Conservation (phyloP, 208 protist species). For the Trypanosoma brucei region DNA sequence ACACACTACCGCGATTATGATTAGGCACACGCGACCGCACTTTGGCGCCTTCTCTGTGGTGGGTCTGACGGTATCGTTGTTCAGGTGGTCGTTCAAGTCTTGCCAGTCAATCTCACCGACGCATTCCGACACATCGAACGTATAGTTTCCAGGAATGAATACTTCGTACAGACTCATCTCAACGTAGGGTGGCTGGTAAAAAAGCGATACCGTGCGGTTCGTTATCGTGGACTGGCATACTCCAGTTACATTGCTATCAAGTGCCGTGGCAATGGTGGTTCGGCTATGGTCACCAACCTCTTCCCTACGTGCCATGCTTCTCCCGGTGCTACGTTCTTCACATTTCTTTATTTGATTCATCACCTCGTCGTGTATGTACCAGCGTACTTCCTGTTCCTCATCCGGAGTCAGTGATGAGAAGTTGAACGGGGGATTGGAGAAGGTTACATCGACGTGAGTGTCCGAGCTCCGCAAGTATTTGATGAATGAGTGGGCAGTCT, state of each 20-base stretch:
- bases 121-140: conserved; percentile 38
- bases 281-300: too few relatives aligned
- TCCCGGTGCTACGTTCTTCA: background rate
- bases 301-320: too few relatives aligned
- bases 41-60: background rate
- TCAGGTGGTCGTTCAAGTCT: conserved; percentile 19
- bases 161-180: conserved; percentile 32
- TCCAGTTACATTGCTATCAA: background rate
- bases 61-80: conserved; percentile 2
- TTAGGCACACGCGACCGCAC: conserved; percentile 69
- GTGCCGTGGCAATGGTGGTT: too few relatives aligned
- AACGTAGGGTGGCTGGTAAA: conserved; percentile 2
- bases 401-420: conserved; percentile 23
- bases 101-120: conserved; percentile 43
- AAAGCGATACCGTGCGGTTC: conserved; percentile 32
- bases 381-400: conserved; percentile 40
- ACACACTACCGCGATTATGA: conserved; percentile 54
- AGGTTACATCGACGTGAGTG: conserved; percentile 20
- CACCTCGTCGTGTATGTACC: conserved; percentile 28
- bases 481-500: conserved; percentile 1
- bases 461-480: conserved; percentile 15
- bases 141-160: conserved; percentile 35
- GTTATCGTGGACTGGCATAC: conserved; percentile 22
- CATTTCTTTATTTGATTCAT: conserved; percentile 22
- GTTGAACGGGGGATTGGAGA: conserved; percentile 24